Evolutionary conservation across 1,139 yeast genomes (phyloP), one percentile per base, ranked within the genome.

Genomic region (Saccharomyces hybrid): DNA sequence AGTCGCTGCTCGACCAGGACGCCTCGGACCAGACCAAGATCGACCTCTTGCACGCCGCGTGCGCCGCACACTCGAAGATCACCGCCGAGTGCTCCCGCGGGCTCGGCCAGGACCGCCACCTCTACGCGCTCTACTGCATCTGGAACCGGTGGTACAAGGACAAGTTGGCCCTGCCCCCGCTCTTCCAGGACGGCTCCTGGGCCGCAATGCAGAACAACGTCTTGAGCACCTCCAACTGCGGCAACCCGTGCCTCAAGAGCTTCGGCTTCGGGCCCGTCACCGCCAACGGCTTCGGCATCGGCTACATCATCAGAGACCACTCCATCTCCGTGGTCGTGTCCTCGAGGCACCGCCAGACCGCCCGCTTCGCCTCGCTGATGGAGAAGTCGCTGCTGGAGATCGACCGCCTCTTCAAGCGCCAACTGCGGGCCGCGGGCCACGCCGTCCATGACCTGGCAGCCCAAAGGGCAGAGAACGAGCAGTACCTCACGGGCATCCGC

Each of bases 181-280:
- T 87, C 34, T 89, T 88, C 73, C 86, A 88, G 2, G 96, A 90
- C 71, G 75, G 81, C 8, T 96, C 91, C 16, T 83, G 88, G 88
- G 80, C 78, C 59, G 74, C 77, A 67, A 74, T 90, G 57, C 88
- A 88, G 67, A 81, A 78, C 60, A 78, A 91, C 69, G 69, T 83
- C 66, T 68, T 82, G 68, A 75, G 89, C 66, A 74, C 95, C 57
- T 78, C 89, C 66, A 73, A 80, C 74, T 83, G 88, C 70, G 97
- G 97, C 54, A 90, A 90, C 69, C 96, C 97, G 4, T 82, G 96
- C 1, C 77, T 90, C 59, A 80, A 91, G 63, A 78, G 87, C 58
- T 90, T 90, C 73, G 97, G 97, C 0, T 90, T 90, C 72, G 97
- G 97, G 4, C 97, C 97, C 2, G 91, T 88, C 6, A 80, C 89